Percentiles rank a stretch among this genome's conserved stretches.
Evolutionary conservation across 2,329 filamentous ascomycete genomes (phyloP).

Genomic region (Fusarium nodosum): DNA sequence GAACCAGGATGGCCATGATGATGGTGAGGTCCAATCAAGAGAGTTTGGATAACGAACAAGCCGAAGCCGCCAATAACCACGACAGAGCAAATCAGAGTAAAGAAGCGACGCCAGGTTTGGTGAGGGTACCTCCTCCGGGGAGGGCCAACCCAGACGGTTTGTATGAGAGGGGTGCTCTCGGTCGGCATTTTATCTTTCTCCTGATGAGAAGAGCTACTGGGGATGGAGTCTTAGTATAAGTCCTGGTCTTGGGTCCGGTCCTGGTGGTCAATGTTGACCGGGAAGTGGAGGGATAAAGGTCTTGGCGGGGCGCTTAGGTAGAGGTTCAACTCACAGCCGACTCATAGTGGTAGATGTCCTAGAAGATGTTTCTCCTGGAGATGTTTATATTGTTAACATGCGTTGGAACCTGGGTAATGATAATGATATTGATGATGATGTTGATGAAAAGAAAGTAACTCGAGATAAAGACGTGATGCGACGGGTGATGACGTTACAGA

Average conservation of each 20-base stretch:
- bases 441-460: slow-evolving; percentile 21
- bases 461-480: slow-evolving; percentile 42
- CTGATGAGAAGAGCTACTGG: slow-evolving; percentile 32
- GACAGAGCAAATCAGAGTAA: slow-evolving; percentile 71
- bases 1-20: slow-evolving; percentile 53
- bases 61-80: slow-evolving; percentile 66
- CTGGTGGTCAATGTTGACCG: slow-evolving; percentile 21
- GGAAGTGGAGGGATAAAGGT: slow-evolving; percentile 26
- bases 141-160: slow-evolving; percentile 69
- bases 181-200: slow-evolving; percentile 55
- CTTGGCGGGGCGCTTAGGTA: slow-evolving; percentile 4
- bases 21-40: slow-evolving; percentile 57
- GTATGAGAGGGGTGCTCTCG: slow-evolving; percentile 77
- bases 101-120: slow-evolving; percentile 73
- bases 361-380: slow-evolving; percentile 20
- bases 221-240: slow-evolving; percentile 14
- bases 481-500: slow-evolving; percentile 46
- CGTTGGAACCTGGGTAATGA: slow-evolving; percentile 1
- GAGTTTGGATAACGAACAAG: slow-evolving; percentile 63
- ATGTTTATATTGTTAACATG: slow-evolving; percentile 18
- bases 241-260: not conserved
- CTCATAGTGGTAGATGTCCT: slow-evolving; percentile 40
- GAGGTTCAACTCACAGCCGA: slow-evolving; percentile 43
- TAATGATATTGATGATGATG: slow-evolving; percentile 15
- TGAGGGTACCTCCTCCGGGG: slow-evolving; percentile 70